These are phyloP conservation scores for Alternaria infectoria DNA, from an alignment of 2,329 filamentous ascomycete species.

Conservation along the genomic window DNA sequence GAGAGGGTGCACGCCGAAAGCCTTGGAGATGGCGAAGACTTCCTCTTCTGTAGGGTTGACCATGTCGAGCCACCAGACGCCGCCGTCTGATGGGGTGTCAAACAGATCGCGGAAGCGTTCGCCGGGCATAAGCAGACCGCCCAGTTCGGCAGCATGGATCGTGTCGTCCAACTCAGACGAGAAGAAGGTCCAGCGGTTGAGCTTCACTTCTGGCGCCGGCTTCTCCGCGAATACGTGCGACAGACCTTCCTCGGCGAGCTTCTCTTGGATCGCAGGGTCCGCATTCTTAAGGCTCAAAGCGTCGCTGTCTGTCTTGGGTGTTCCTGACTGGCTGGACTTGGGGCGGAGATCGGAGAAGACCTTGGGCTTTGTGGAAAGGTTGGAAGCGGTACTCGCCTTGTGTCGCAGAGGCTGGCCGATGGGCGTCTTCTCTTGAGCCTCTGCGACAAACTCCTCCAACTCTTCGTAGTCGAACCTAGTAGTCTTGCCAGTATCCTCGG, in stretches of 20 bases:
- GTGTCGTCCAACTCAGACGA: constrained; percentile 93
- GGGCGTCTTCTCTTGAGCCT: constrained; percentile 57
- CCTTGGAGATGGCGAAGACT: constrained; percentile 84
- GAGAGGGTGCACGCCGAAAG: constrained; percentile 93
- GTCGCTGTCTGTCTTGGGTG: constrained; percentile 47
- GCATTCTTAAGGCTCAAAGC: constrained; percentile 35
- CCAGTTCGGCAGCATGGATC: constrained; percentile 87
- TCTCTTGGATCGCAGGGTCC: constrained; percentile 51
- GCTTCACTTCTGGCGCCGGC: constrained; percentile 54
- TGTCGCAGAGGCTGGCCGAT: constrained; percentile 51
- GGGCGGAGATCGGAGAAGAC: constrained; percentile 69
- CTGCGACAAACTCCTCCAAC: constrained; percentile 85
- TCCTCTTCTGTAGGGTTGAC: constrained; percentile 90
- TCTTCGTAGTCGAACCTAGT: constrained; percentile 91
- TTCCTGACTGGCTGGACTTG: constrained; percentile 42
- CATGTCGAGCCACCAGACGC: constrained; percentile 99
- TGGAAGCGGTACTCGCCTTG: constrained; percentile 42
- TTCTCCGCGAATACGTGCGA: constrained; percentile 45
- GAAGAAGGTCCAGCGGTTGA: constrained; percentile 94
- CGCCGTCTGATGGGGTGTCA: constrained; percentile 70
- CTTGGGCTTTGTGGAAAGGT: constrained; percentile 58
- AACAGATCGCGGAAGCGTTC: constrained; percentile 92
- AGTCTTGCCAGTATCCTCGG: constrained; percentile 73
- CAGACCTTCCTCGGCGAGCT: constrained; percentile 49
- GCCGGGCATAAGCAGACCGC: constrained; percentile 85